These are phyloP conservation scores for Hordeum pubiflorum DNA, from an alignment of 202 grass and related monocot species.

Conservation along the genomic window DNA sequence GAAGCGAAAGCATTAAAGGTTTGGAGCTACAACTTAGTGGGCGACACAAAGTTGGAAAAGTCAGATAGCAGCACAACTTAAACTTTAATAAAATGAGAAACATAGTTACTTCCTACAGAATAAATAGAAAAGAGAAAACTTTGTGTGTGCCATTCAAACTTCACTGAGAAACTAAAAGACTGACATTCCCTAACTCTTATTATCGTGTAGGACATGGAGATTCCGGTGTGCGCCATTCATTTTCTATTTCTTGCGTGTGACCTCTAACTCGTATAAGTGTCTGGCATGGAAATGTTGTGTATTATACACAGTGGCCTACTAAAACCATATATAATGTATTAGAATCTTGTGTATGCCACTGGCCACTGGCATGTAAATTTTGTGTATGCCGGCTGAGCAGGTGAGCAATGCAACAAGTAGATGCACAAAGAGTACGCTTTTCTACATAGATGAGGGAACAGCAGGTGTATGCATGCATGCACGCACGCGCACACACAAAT, in stretches of 20 bases:
- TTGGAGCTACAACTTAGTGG: too few relatives aligned
- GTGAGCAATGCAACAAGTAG: not conserved
- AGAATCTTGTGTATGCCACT: not conserved
- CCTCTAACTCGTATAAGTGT: not conserved
- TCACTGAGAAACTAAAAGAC: not conserved
- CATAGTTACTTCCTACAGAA: too few relatives aligned
- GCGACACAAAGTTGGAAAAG: too few relatives aligned
- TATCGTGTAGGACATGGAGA: not conserved
- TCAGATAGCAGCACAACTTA: too few relatives aligned
- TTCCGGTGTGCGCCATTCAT: not conserved
- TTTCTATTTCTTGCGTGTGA: not conserved
- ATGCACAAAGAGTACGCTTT: not conserved
- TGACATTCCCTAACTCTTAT: not conserved
- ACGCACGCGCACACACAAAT: not conserved
- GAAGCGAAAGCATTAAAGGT: too few relatives aligned
- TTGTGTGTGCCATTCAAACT: not conserved
- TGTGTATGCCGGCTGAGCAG: not conserved
- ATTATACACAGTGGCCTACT: not conserved
- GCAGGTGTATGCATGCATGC: not conserved
- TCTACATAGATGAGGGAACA: not conserved
- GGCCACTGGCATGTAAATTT: not conserved
- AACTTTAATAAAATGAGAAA: too few relatives aligned
- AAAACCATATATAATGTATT: not conserved
- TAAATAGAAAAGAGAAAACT: not conserved
- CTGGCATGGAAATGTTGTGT: not conserved